These are phyloP conservation scores for Strigomonas galati DNA, from an alignment of 208 protist species.

Conservation along the genomic window DNA sequence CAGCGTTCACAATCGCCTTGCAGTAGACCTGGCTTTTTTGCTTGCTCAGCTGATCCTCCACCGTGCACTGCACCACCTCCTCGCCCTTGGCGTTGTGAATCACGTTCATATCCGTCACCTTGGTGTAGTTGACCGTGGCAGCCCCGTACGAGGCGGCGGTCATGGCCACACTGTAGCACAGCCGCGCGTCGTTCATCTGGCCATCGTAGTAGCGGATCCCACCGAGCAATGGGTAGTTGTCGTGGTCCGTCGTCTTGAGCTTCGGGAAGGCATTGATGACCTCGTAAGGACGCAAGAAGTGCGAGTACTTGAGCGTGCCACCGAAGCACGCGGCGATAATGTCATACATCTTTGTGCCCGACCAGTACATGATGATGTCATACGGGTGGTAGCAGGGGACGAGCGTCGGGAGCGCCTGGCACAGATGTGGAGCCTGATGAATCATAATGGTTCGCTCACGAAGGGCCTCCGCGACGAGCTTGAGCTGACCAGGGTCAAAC, in stretches of 20 bases:
- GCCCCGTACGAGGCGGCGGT: constrained; percentile 92
- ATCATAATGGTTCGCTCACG: constrained; percentile 93
- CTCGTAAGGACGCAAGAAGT: constrained; percentile 77
- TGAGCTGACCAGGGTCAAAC: constrained; percentile 81
- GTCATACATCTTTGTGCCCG: constrained; percentile 89
- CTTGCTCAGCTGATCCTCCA: constrained; percentile 74
- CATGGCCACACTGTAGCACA: constrained; percentile 91
- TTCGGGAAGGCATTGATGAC: constrained; percentile 77
- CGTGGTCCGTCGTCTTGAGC: constrained; percentile 43
- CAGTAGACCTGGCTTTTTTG: constrained; percentile 74
- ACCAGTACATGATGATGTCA: constrained; percentile 82
- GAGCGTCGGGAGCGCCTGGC: constrained; percentile 86
- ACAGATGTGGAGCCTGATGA: constrained; percentile 93
- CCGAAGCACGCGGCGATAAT: constrained; percentile 73
- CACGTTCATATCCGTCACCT: constrained; percentile 58
- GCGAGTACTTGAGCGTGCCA: constrained; percentile 77
- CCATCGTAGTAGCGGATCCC: constrained; percentile 95
- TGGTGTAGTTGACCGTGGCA: constrained; percentile 92
- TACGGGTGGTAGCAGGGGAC: constrained; percentile 90
- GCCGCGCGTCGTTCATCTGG: constrained; percentile 95
- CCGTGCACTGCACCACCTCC: constrained; percentile 63
- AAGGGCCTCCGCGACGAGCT: constrained; percentile 90
- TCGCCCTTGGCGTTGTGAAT: constrained; percentile 41
- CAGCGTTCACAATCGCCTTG: constrained; percentile 89
- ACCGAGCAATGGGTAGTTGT: constrained; percentile 77